phyloP scores from a whole-genome alignment of 805 yeast genomes.

The Lipomyces orientalis region DNA sequence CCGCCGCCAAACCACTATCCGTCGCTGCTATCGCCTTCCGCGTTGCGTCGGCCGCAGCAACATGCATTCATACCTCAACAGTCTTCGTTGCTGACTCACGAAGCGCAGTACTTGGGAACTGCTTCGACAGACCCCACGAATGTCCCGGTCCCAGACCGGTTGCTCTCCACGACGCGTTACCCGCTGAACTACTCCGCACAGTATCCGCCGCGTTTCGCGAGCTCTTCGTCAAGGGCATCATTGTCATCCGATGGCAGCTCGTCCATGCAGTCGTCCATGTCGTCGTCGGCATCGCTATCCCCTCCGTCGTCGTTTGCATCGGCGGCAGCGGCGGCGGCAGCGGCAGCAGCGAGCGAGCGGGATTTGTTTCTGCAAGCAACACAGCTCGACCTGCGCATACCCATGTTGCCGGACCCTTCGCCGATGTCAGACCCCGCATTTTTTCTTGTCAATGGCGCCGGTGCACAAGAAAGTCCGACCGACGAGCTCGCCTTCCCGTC shows the following conservation, averaged over 20 bases:
- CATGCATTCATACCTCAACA: background rate
- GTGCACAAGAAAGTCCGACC: background rate
- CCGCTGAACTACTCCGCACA: background rate
- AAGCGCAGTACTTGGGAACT: background rate
- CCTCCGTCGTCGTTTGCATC: slow-evolving; percentile 17
- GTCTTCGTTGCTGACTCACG: background rate
- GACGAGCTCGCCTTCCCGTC: background rate
- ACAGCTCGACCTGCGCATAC: slow-evolving; percentile 29
- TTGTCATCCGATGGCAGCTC: background rate
- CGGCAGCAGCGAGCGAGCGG: slow-evolving; percentile 2
- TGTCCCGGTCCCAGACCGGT: background rate
- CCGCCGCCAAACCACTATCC: background rate
- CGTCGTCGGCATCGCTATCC: background rate
- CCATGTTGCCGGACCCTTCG: slow-evolving; percentile 34
- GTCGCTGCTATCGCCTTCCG: background rate
- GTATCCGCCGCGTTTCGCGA: background rate
- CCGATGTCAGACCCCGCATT: slow-evolving; percentile 30
- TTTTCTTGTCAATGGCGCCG: background rate
- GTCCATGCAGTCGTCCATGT: background rate
- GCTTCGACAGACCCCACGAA: background rate
- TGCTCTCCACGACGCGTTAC: background rate
- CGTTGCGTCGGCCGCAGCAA: background rate
- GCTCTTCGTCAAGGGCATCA: background rate
- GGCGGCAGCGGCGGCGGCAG: background rate
- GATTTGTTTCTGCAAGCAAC: slow-evolving; percentile 28